phyloP scores from a whole-genome alignment of 495 filamentous ascomycete species.

The Barbatosphaeria neglecta region DNA sequence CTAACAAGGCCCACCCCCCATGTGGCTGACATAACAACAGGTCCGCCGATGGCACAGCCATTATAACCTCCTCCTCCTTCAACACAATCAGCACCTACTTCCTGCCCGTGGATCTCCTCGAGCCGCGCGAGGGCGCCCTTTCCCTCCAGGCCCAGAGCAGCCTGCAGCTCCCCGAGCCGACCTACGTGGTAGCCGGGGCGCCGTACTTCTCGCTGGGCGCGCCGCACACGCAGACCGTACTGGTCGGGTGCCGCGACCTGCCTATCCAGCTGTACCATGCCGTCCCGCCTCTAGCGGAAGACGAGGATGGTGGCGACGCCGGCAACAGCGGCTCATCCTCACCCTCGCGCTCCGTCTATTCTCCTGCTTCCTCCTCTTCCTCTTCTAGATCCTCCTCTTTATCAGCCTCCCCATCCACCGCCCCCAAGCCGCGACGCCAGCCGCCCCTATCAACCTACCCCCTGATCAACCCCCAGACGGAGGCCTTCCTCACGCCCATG shows the following conservation, averaged over 20 bases:
- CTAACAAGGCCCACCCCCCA: too few species aligned
- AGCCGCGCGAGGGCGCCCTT: conserved; percentile 33
- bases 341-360: too few species aligned
- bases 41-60: conserved; percentile 71
- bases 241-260: conserved; percentile 56
- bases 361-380: too few species aligned
- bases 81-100: conserved; percentile 61
- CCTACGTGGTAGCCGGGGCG: conserved; percentile 58
- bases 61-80: conserved; percentile 63
- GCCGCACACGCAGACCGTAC: conserved; percentile 53
- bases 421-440: conserved; percentile 31
- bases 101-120: conserved; percentile 60
- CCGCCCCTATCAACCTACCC: conserved; percentile 49
- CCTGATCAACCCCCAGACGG: conserved; percentile 61
- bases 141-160: conserved; percentile 49
- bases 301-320: not conserved
- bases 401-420: conserved; percentile 8
- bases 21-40: too few species aligned
- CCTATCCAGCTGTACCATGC: conserved; percentile 58
- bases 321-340: not conserved
- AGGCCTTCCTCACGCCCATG: conserved; percentile 64
- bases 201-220: conserved; percentile 60
- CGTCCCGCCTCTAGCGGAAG: conserved; percentile 14
- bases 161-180: conserved; percentile 52
- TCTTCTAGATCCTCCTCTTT: conserved; percentile 9